Evolutionary conservation across 208 protist genomes (phyloP), one percentile per base, ranked within the genome.

Genomic region (Acanthamoeba castellanii): DNA sequence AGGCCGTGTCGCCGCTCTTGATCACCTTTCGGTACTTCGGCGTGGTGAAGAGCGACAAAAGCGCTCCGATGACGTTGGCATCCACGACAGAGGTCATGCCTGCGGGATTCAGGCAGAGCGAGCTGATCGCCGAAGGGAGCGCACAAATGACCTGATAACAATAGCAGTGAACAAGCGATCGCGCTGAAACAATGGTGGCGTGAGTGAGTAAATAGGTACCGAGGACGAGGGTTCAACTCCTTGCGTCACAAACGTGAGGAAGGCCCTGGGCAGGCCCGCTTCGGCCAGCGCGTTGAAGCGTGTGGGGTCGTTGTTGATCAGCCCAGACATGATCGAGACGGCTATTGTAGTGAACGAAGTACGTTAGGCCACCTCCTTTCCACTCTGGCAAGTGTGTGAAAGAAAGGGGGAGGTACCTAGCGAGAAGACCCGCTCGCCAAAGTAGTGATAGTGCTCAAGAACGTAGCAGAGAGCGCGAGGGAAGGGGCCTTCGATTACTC

Each of bases 221-320:
- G 55, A 61, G n/a, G 89, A 76, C n/a, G 89, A 93, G 27, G 68
- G 66, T 27, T 74, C 66, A 18, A 81, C 42, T 45, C 68, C 89
- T 37, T 74, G 59, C 11, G 47, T 52, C 4, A 93, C 50, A 30
- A 81, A 93, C 6, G 59, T 64, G 32, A 93, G 47, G 55, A 93
- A 82, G 13, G 59, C 45, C 20, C 11, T n/a, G 20, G 89, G 89
- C 42, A 93, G 66, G 30, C 66, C 68, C 45, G 89, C 68, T 37
- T 93, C 89, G 42, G 42, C 37, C 27, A 93, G 64, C 27, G 47
- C 47, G 45, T 50, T 50, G 45, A 82, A 93, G 32, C 89, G 89
- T 13, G 89, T 93, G 16, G 89, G 89, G 68, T 93, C 89, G 37
- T 93, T 93, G 47, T 93, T 93, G 66, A 93, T 74, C 32, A 93